Percentiles rank a stretch among this genome's conserved stretches.
Evolutionary conservation across 2,329 filamentous ascomycete genomes (phyloP).

Genomic region (Fusarium sp.): DNA sequence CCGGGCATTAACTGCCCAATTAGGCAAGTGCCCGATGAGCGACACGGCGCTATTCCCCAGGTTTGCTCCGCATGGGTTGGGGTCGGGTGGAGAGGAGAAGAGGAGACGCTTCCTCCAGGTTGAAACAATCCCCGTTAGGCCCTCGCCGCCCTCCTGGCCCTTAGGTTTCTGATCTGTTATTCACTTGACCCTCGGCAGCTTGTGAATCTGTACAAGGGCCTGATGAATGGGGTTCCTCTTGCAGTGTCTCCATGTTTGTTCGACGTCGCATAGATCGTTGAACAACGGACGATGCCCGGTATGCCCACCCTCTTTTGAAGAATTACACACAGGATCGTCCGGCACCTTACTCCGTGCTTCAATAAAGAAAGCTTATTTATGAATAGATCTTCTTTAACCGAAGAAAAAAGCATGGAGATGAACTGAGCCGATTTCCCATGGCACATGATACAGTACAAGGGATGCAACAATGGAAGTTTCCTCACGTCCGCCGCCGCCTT

Average conservation of each 20-base stretch:
- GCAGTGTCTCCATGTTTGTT: constrained; percentile 20
- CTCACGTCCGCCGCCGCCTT: constrained; percentile 24
- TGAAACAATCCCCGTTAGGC: constrained; percentile 16
- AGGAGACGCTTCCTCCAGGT: constrained; percentile 17
- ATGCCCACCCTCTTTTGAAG: constrained; percentile 26
- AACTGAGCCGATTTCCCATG: constrained; percentile 26
- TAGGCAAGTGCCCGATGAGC: constrained; percentile 44
- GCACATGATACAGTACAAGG: constrained; percentile 21
- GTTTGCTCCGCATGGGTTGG: constrained; percentile 47
- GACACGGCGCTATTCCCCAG: constrained; percentile 46
- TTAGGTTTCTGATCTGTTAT: constrained; percentile 23
- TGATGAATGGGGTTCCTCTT: not conserved
- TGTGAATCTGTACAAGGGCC: constrained; percentile 26
- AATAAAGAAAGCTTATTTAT: constrained; percentile 29
- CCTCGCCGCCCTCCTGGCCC: not conserved
- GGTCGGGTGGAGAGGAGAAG: not conserved
- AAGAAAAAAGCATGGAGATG: constrained; percentile 3
- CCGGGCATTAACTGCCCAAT: constrained; percentile 46
- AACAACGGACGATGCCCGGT: constrained; percentile 40
- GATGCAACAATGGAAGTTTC: constrained; percentile 21
- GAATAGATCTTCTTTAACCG: constrained; percentile 8
- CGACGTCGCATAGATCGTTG: constrained; percentile 23
- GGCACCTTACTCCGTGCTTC: constrained; percentile 14
- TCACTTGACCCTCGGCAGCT: constrained; percentile 47
- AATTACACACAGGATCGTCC: constrained; percentile 28